phyloP scores from a whole-genome alignment of 225 moss, liverwort and hornwort genomes.

The Neckera pumila region DNA sequence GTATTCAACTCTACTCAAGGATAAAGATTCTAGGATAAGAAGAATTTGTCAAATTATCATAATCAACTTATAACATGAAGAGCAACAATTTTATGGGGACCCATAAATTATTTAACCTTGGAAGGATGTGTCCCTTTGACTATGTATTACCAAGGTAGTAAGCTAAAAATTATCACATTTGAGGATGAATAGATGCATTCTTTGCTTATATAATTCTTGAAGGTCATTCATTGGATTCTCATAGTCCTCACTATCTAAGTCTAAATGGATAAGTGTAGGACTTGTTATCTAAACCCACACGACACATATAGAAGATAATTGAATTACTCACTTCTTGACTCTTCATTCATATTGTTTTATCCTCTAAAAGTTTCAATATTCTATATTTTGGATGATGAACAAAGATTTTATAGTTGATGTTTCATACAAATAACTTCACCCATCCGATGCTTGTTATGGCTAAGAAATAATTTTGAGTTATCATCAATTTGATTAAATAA shows the following conservation, averaged over 20 bases:
- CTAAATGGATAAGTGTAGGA: background rate
- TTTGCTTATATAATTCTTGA: background rate
- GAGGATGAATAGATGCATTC: background rate
- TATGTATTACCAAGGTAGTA: no score
- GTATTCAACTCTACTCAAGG: background rate
- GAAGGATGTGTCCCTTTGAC: fast-evolving
- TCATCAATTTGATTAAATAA: background rate
- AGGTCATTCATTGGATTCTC: background rate
- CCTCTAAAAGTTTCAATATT: background rate
- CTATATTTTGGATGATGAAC: background rate
- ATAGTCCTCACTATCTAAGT: fast-evolving
- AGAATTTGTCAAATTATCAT: background rate
- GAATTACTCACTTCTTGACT: background rate
- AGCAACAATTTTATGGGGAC: background rate
- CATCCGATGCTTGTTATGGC: background rate
- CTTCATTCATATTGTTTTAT: background rate
- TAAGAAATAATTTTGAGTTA: background rate
- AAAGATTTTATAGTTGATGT: background rate
- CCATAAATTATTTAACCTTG: background rate
- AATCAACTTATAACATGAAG: background rate
- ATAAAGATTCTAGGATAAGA: background rate
- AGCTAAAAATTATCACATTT: background rate
- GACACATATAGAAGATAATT: background rate
- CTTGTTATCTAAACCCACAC: background rate
- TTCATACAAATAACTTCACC: background rate